Percentiles rank a stretch among this genome's conserved stretches.
These are phyloP conservation scores for Entomophthora muscae DNA, from an alignment of 371 early-diverging fungal species.

Conservation along the genomic window DNA sequence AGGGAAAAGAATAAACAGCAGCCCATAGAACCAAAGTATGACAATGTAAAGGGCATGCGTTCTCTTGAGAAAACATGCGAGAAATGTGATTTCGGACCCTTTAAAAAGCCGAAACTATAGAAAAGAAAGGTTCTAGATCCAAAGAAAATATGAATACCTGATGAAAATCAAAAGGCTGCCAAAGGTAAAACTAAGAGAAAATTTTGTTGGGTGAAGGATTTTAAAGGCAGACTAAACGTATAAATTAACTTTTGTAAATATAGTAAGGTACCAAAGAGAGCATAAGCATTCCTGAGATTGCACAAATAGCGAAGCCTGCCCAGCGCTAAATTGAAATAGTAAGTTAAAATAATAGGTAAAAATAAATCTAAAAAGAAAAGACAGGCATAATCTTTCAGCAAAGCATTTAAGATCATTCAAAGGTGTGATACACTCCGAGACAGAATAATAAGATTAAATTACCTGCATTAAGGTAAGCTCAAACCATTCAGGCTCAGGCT, in stretches of 20 bases:
- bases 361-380: too few species aligned
- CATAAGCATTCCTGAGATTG: neutral
- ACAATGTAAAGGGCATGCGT: slow-evolving; percentile 23
- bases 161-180: neutral
- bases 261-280: neutral
- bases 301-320: slow-evolving; percentile 1
- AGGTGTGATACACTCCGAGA: neutral
- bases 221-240: neutral
- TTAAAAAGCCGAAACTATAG: slow-evolving; percentile 23
- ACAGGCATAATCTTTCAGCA: too few species aligned
- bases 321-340: slow-evolving; percentile 1
- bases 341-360: too few species aligned
- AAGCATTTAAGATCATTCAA: too few species aligned
- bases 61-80: slow-evolving; percentile 22
- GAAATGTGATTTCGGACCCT: slow-evolving; percentile 28
- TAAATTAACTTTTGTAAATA: neutral
- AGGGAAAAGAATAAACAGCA: slow-evolving; percentile 28
- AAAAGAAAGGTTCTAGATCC: neutral
- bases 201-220: neutral
- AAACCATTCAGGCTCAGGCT: slow-evolving; percentile 6
- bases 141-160: neutral
- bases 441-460: neutral
- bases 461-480: neutral
- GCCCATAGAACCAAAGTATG: slow-evolving; percentile 25
- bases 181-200: neutral